Evolutionary conservation across 1,284 basidiomycete genomes (phyloP), one percentile per base, ranked within the genome.

Genomic region (Pyrrhoderma lamaoense): DNA sequence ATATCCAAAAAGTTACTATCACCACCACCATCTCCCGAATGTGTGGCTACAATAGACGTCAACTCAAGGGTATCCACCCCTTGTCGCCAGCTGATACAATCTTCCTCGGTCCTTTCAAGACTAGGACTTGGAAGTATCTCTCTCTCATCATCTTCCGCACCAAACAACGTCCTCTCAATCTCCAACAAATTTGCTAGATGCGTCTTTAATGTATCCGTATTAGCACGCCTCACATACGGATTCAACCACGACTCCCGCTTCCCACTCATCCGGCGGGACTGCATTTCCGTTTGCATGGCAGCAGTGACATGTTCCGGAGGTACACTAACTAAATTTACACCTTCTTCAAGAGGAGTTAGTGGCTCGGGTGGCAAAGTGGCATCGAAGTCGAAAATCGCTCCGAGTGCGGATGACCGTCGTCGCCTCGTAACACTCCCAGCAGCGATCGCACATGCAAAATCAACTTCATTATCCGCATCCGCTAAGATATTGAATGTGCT

Each of bases 181-280:
- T 71, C 69, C 19, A 70, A 64, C 11, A 67, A 56, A 52, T 64
- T 68, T 5, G 65, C 65, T 11, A 66, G 63, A 21, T 66, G 65
- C n/a, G 57, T 63, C 63, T 60, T 64, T 61, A 52, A 74, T 53
- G 56, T 66, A 53, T 50, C 60, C 48, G 56, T 75, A 53, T 66
- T 68, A 1, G 64, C 61, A 4, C 63, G 61, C 13, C 62, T 60
- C 23, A 68, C 61, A 45, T 67, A 64, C 16, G 56, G 57, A 27
- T 67, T 67, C 18, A 71, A 52, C 70, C 68, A 69, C 63, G 1
- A 68, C 61, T 70, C 71, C 3, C 34, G 2, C 27, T 31, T 31
- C 27, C 27, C 27, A 31, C 27, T 31, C 27, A 31, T 14, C 66
- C 66, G 13, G 57, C 58, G 25, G 56, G 42, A 16, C 57, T 54